Evolutionary conservation across 2,329 filamentous ascomycete species (phyloP), one percentile per base, ranked within the genome.

Genomic region (Exophiala calicioides): DNA sequence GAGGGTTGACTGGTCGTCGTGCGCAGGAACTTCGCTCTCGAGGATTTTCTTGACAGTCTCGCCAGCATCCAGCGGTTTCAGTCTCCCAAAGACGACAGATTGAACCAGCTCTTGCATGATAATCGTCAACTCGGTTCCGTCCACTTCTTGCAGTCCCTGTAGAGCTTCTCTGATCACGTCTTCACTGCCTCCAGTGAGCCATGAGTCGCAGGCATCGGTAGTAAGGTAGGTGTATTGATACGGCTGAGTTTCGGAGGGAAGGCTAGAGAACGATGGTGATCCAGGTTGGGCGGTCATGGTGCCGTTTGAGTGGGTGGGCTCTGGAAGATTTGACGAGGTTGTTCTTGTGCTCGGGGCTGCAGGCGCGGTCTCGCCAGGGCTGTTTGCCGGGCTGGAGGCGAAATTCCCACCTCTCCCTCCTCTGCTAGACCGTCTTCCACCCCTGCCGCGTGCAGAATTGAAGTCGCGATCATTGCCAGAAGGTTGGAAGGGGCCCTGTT

Each of bases 101-200:
- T 85, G 82, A 26, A 93, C 79, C 27, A 96, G 79, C 65, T 98
- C 93, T 69, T 95, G 88, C 58, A 90, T 89, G 16, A 95, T 72
- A 10, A 78, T 78, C 21, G 84, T 82, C 27, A 95, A 71, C 47
- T 82, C 80, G 34, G 84, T 74, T 5, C 79, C 71, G 61, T 94
- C 84, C 56, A 86, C 81, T 55, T 85, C 78, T 26, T 79, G 71
- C 58, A 82, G 79, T 9, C 36, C 85, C 83, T 57, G 82, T 75
- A 32, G 78, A 65, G 18, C 84, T 86, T 58, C 80, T 76, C 16
- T 81, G 76, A 15, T 68, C 9, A 95, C 72, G 19, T 81, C 78
- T 52, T 84, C 76, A 45, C 82, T 84, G 21, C 86, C 88, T 34
- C 71, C 75, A 24, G 77, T 73, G 29, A 75, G 68, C 93, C 93